phyloP scores from a whole-genome alignment of 345 rosid genomes.

The Rhodamnia argentea region DNA sequence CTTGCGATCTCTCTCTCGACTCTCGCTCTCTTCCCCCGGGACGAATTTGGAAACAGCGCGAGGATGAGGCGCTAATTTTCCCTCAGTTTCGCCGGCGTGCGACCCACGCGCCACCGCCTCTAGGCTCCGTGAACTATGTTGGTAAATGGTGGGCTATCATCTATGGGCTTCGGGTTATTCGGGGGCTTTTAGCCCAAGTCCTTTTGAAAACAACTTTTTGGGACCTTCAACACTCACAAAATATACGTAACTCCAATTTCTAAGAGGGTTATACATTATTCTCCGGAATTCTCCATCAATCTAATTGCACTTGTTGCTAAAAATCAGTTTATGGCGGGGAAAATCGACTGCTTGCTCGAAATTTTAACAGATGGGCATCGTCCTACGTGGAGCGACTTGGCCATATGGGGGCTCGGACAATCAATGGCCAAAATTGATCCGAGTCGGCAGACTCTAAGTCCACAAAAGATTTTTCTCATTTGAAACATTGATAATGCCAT shows the following conservation, averaged over 20 bases:
- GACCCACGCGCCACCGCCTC: not conserved
- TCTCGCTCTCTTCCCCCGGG: not conserved
- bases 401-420: not conserved
- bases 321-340: not conserved
- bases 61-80: not conserved
- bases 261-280: not conserved
- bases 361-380: not conserved
- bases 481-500: not conserved
- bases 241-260: not conserved
- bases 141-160: not conserved
- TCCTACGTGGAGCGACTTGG: accelerated
- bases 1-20: not conserved
- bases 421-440: not conserved
- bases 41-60: not conserved
- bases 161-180: not conserved
- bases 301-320: not conserved
- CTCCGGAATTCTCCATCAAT: too few species aligned
- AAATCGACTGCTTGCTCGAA: not conserved
- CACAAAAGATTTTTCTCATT: accelerated
- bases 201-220: too few species aligned
- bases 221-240: not conserved
- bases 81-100: not conserved
- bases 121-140: not conserved
- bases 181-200: too few species aligned
- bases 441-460: accelerated